A percentile compares a stretch with the other conserved stretches of the same genome.
These are phyloP conservation scores for Globisporangium solare DNA, from an alignment of 352 stramenopile genomes.

Conservation along the genomic window DNA sequence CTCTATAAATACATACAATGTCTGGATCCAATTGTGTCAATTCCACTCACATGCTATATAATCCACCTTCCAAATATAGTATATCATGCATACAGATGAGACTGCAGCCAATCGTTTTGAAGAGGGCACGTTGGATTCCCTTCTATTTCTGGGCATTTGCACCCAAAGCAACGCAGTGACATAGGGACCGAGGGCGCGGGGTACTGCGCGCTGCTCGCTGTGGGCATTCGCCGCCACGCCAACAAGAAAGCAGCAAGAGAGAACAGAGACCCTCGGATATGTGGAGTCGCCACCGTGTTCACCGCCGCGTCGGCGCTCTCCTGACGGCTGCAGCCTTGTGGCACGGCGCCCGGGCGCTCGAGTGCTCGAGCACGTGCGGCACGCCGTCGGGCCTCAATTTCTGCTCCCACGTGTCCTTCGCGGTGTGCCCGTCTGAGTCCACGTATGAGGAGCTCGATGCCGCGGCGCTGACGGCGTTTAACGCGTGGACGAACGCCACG, in stretches of 20 bases:
- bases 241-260: background rate
- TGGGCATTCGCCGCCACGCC: background rate
- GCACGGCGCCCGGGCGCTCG: constrained; percentile 9
- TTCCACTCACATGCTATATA: too few relatives aligned
- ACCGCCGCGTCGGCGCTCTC: background rate
- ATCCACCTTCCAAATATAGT: too few relatives aligned
- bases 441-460: constrained; percentile 63
- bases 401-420: constrained; percentile 77
- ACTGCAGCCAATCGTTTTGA: too few relatives aligned
- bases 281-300: background rate
- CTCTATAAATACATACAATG: background rate
- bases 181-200: too few relatives aligned
- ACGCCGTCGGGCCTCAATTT: constrained; percentile 68
- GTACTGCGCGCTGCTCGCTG: background rate
- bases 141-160: too few relatives aligned
- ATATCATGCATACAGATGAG: too few relatives aligned
- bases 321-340: background rate
- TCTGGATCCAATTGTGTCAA: background rate
- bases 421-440: constrained; percentile 49
- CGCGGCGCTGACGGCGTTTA: constrained; percentile 33
- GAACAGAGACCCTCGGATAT: background rate
- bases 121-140: too few relatives aligned
- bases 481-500: constrained; percentile 47
- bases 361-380: constrained; percentile 73
- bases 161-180: too few relatives aligned